Percentiles rank a stretch among this genome's conserved stretches.
These are phyloP conservation scores for Leptodermis oblonga DNA, from an alignment of 257 asterid genomes.

Conservation along the genomic window DNA sequence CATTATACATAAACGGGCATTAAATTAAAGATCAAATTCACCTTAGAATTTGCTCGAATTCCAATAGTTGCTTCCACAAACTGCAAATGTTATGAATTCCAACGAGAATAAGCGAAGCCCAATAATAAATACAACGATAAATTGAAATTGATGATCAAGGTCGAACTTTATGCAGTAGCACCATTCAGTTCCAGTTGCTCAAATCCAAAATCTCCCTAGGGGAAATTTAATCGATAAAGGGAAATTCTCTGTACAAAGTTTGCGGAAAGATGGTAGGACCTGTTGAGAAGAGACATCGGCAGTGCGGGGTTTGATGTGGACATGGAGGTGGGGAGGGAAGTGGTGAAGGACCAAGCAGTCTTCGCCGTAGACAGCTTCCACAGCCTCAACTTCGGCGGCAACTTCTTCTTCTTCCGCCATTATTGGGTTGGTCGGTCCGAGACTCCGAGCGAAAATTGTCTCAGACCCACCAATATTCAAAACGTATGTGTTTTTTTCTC, in stretches of 20 bases:
- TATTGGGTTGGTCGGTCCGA: not conserved
- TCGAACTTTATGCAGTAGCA: not conserved
- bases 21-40: slow-evolving; percentile 11
- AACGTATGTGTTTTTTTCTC: too few relatives aligned
- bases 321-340: slow-evolving; percentile 67
- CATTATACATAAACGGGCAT: not conserved
- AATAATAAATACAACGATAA: not conserved
- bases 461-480: not conserved
- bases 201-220: not conserved
- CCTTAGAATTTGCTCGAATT: slow-evolving; percentile 65
- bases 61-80: slow-evolving; percentile 83
- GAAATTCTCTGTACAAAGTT: not conserved
- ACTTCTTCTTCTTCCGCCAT: slow-evolving; percentile 63
- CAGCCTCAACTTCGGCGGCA: slow-evolving; percentile 68
- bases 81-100: slow-evolving; percentile 30
- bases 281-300: slow-evolving; percentile 85
- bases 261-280: slow-evolving; percentile 22
- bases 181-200: not conserved
- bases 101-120: not conserved
- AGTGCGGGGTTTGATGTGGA: slow-evolving; percentile 82
- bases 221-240: not conserved
- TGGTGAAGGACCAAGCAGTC: slow-evolving; percentile 49
- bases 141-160: not conserved
- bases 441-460: not conserved
- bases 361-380: slow-evolving; percentile 68